Conservation (phyloP, 305 asterid species). For the Fraxinus velutina region DNA sequence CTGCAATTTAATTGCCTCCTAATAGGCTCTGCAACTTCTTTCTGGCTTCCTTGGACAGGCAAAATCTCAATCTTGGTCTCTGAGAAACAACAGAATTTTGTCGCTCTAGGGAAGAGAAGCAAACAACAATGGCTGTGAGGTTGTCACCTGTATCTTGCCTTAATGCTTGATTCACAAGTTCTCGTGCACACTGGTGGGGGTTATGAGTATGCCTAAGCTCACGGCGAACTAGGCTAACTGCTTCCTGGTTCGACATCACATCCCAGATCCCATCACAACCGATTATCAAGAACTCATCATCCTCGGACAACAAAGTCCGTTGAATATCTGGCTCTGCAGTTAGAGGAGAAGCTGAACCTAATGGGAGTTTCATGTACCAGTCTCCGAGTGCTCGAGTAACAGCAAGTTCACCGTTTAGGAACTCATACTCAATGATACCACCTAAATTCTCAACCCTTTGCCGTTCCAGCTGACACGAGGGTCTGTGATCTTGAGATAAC, state of each 20-base stretch:
- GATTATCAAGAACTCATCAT: constrained; percentile 56
- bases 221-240: constrained; percentile 39
- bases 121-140: constrained; percentile 55
- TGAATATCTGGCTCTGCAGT: constrained; percentile 59
- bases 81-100: constrained; percentile 27
- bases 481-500: constrained; percentile 56
- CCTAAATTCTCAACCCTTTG: constrained; percentile 52
- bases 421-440: constrained; percentile 55
- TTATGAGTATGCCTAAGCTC: constrained; percentile 41
- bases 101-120: constrained; percentile 35
- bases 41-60: constrained; percentile 52
- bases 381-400: constrained; percentile 60
- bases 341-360: constrained; percentile 53
- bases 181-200: constrained; percentile 44
- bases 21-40: constrained; percentile 39
- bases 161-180: constrained; percentile 43
- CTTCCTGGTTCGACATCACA: constrained; percentile 57
- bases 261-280: constrained; percentile 70
- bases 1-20: constrained; percentile 31
- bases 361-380: constrained; percentile 63
- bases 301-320: constrained; percentile 38
- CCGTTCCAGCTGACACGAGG: constrained; percentile 42
- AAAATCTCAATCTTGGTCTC: constrained; percentile 39
- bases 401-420: constrained; percentile 55
- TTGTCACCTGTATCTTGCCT: constrained; percentile 41